These are phyloP conservation scores for Fraxinus americana DNA, from an alignment of 257 asterid species.

Conservation along the genomic window DNA sequence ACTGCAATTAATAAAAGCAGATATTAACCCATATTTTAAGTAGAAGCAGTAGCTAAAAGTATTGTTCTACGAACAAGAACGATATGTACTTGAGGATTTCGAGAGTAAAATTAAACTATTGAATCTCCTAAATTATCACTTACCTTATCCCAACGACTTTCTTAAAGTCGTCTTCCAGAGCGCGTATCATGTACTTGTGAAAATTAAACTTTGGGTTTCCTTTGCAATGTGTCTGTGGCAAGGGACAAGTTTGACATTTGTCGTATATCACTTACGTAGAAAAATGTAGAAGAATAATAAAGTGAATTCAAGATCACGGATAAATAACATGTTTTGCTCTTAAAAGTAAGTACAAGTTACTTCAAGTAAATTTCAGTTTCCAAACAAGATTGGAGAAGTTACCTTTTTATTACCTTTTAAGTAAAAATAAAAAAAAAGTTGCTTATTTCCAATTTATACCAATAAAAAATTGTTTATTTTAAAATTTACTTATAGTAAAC, in stretches of 20 bases:
- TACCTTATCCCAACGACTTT: conserved; percentile 95
- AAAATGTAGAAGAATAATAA: neutral
- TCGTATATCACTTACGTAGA: neutral
- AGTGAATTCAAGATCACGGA: too few species aligned
- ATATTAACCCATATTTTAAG: conserved; percentile 14
- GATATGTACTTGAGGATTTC: neutral
- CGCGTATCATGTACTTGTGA: conserved; percentile 97
- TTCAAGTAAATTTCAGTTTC: neutral
- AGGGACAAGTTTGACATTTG: conserved; percentile 26
- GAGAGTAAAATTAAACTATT: conserved; percentile 10
- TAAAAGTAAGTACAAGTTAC: conserved; percentile 5
- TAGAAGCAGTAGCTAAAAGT: conserved; percentile 12
- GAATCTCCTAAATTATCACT: conserved; percentile 27
- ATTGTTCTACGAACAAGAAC: neutral
- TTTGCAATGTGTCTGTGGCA: conserved; percentile 78
- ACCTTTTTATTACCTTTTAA: too few species aligned
- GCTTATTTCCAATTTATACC: too few species aligned
- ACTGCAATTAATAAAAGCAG: conserved; percentile 55
- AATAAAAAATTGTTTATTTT: too few species aligned
- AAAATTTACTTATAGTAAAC: neutral
- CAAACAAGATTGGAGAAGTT: neutral
- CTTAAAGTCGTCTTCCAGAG: conserved; percentile 95
- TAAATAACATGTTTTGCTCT: too few species aligned
- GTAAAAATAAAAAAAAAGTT: neutral
- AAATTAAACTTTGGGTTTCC: conserved; percentile 90